Evolutionary conservation across 805 yeast genomes (phyloP).

Genomic region (Candida rishiriensis): DNA sequence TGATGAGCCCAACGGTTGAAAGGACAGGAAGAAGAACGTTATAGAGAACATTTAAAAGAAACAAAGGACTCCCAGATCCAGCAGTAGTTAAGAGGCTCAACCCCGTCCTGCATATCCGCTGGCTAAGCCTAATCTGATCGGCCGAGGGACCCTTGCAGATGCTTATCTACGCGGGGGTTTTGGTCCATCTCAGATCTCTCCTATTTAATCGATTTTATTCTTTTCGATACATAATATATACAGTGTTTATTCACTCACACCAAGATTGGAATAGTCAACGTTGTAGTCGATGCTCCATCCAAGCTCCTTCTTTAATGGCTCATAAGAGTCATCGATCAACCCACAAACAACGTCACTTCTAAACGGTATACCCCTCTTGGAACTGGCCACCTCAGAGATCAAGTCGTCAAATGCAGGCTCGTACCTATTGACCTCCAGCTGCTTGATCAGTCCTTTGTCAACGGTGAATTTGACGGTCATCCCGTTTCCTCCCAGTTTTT

Average conservation of each 20-base stretch:
- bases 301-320: constrained; percentile 11
- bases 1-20: too few species aligned
- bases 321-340: constrained; percentile 9
- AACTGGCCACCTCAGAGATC: constrained; percentile 3
- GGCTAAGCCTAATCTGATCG: too few species aligned
- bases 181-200: neutral
- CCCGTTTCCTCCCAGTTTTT: too few species aligned
- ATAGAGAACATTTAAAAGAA: too few species aligned
- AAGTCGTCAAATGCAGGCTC: constrained; percentile 15
- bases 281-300: constrained; percentile 28
- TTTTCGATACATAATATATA: neutral
- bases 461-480: constrained; percentile 36
- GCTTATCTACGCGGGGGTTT: too few species aligned
- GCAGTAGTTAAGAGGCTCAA: neutral
- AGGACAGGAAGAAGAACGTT: too few species aligned
- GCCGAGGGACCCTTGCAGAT: too few species aligned
- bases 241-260: neutral
- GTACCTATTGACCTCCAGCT: constrained; percentile 7
- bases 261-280: constrained; percentile 10
- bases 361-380: constrained; percentile 11
- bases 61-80: neutral
- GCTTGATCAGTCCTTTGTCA: constrained; percentile 40
- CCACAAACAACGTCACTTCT: constrained; percentile 13
- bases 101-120: neutral
- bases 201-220: too few species aligned